These are phyloP conservation scores for Lojkania enalia DNA, from an alignment of 2,329 filamentous ascomycete species.

Conservation along the genomic window DNA sequence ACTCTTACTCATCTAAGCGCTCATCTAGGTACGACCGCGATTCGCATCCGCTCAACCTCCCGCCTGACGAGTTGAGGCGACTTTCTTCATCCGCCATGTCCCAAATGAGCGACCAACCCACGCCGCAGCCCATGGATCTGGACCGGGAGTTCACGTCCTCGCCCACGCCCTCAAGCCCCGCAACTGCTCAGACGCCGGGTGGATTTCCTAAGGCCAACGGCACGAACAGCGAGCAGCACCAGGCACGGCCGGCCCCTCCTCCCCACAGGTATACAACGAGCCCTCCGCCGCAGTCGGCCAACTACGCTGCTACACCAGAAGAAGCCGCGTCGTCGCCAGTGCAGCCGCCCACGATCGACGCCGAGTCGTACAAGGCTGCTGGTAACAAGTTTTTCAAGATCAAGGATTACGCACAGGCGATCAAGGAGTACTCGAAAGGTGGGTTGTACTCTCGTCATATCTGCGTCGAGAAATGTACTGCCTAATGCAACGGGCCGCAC, in stretches of 20 bases:
- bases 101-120: slow-evolving; percentile 56
- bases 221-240: slow-evolving; percentile 53
- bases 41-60: slow-evolving; percentile 86
- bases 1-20: slow-evolving; percentile 40
- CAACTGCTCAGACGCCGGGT: slow-evolving; percentile 49
- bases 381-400: slow-evolving; percentile 98
- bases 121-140: slow-evolving; percentile 72
- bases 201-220: slow-evolving; percentile 57
- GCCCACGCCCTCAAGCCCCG: slow-evolving; percentile 55
- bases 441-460: slow-evolving; percentile 37
- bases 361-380: slow-evolving; percentile 86
- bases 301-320: slow-evolving; percentile 43
- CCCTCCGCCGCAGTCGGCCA: slow-evolving; percentile 49
- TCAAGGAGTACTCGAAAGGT: slow-evolving; percentile 96
- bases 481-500: too few relatives aligned
- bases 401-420: slow-evolving; percentile 83
- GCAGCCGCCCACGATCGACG: slow-evolving; percentile 66
- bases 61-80: slow-evolving; percentile 83
- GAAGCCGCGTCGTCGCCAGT: slow-evolving; percentile 45
- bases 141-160: slow-evolving; percentile 67
- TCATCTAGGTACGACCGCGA: slow-evolving; percentile 60
- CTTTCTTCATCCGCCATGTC: slow-evolving; percentile 71
- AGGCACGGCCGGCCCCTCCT: slow-evolving; percentile 64
- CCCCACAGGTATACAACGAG: slow-evolving; percentile 65
- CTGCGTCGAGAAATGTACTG: slow-evolving; percentile 18